phyloP scores from a whole-genome alignment of 306 rosid genomes.

The Fragaria iinumae region DNA sequence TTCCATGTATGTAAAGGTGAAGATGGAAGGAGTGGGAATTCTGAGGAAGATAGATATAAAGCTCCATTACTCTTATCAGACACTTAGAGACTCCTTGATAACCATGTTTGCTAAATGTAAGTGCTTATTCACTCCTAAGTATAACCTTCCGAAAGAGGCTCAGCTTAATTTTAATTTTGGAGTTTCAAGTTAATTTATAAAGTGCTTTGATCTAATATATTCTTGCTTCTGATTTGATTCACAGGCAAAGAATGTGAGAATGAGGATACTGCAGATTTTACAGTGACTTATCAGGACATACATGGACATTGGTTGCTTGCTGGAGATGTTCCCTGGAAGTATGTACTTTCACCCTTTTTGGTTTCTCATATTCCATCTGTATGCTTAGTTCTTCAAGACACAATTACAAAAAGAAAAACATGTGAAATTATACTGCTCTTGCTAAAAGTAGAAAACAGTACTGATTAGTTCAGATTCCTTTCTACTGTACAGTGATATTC shows the following conservation, averaged over 20 bases:
- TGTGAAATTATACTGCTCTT: neutral
- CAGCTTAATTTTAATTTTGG: too few species aligned
- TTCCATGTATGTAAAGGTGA: conserved; percentile 61
- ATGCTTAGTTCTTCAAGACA: neutral
- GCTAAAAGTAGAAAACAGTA: neutral
- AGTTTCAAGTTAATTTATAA: neutral
- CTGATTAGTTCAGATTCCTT: neutral
- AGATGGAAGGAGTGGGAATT: conserved; percentile 77
- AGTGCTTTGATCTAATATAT: neutral
- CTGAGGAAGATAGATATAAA: conserved; percentile 68
- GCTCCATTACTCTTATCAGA: conserved; percentile 46
- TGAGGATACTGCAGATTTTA: conserved; percentile 30
- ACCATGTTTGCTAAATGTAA: conserved; percentile 59
- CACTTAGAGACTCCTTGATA: conserved; percentile 51
- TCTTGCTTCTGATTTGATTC: neutral
- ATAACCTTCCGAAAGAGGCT: neutral
- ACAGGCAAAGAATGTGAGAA: conserved; percentile 42
- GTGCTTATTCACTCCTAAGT: conserved; percentile 13
- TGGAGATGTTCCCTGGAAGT: conserved; percentile 78
- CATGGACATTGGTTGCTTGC: conserved; percentile 72
- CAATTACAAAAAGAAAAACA: neutral
- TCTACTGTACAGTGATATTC: neutral
- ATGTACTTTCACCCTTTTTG: conserved; percentile 21
- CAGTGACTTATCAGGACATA: conserved; percentile 55
- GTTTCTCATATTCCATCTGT: conserved; percentile 5